Evolutionary conservation across 345 rosid genomes (phyloP).

Genomic region (Boechera divaricarpa): DNA sequence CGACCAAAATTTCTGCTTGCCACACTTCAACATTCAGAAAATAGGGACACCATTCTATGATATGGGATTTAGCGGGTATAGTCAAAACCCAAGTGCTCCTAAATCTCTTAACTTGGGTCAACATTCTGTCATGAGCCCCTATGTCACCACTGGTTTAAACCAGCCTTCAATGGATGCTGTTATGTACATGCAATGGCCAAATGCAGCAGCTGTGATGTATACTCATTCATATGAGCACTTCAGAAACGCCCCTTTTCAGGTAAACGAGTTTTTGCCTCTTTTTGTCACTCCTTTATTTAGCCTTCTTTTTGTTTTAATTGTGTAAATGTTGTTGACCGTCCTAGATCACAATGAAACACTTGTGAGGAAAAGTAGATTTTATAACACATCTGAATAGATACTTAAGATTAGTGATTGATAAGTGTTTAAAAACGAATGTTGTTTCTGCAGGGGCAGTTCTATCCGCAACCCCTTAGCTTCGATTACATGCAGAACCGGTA

Average conservation of each 20-base stretch:
- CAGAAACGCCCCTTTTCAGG: conserved; percentile 78
- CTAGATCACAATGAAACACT: neutral
- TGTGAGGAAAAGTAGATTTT: neutral
- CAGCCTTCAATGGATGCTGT: conserved; percentile 56
- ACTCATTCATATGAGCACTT: conserved; percentile 82
- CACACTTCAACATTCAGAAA: conserved; percentile 68
- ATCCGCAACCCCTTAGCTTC: conserved; percentile 80
- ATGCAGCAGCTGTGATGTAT: conserved; percentile 69
- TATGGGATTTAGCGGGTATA: conserved; percentile 55
- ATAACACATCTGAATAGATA: neutral
- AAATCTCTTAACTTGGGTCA: conserved; percentile 53
- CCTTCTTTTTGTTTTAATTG: neutral
- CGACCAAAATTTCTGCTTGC: conserved; percentile 53
- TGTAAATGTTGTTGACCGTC: neutral
- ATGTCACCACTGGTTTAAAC: conserved; percentile 52
- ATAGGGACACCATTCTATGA: conserved; percentile 68
- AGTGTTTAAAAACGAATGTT: neutral
- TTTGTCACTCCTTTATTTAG: neutral
- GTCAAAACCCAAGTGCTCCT: conserved; percentile 64
- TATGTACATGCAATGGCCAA: conserved; percentile 80
- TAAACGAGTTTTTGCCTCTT: conserved; percentile 32
- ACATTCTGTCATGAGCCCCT: conserved; percentile 62
- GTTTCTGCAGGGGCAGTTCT: conserved; percentile 68
- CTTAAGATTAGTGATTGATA: neutral
- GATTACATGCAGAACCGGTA: conserved; percentile 68